A percentile compares a stretch with the other conserved stretches of the same genome.
phyloP scores from a whole-genome alignment of 306 rosid species.

The Sesbania bispinosa region DNA sequence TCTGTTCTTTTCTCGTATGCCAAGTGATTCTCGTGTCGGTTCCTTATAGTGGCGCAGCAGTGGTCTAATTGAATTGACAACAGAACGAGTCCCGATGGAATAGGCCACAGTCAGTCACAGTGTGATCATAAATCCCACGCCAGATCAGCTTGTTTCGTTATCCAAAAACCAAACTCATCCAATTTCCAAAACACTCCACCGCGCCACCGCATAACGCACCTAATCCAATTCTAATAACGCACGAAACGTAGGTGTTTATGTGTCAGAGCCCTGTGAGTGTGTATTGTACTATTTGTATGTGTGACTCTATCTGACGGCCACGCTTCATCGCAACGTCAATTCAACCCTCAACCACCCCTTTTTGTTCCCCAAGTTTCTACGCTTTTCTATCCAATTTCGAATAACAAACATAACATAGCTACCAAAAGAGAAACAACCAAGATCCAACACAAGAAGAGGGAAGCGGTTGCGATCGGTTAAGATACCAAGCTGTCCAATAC shows the following conservation, averaged over 20 bases:
- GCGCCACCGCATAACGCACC: slow-evolving; percentile 29
- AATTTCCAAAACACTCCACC: neutral
- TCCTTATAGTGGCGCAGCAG: too few species aligned
- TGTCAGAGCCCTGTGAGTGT: neutral
- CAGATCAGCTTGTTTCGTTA: neutral
- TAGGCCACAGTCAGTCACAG: too few species aligned
- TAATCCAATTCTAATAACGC: neutral
- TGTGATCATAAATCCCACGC: neutral
- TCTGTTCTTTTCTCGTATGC: too few species aligned
- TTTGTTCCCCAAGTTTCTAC: slow-evolving; percentile 12
- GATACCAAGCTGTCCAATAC: neutral
- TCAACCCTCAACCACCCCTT: neutral
- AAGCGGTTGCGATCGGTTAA: slow-evolving; percentile 25
- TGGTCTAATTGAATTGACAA: too few species aligned
- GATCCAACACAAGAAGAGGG: neutral
- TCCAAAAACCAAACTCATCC: neutral
- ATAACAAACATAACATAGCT: neutral
- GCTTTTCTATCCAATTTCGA: neutral
- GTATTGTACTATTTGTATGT: too few species aligned
- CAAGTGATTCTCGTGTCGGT: too few species aligned
- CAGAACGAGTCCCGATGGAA: too few species aligned
- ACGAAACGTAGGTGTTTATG: neutral
- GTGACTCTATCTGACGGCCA: slow-evolving; percentile 1
- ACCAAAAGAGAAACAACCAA: neutral
- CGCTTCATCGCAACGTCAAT: neutral